A percentile compares a stretch with the other conserved stretches of the same genome.
These are phyloP conservation scores for Bryoglossum gracile DNA, from an alignment of 495 filamentous ascomycete species.

Conservation along the genomic window DNA sequence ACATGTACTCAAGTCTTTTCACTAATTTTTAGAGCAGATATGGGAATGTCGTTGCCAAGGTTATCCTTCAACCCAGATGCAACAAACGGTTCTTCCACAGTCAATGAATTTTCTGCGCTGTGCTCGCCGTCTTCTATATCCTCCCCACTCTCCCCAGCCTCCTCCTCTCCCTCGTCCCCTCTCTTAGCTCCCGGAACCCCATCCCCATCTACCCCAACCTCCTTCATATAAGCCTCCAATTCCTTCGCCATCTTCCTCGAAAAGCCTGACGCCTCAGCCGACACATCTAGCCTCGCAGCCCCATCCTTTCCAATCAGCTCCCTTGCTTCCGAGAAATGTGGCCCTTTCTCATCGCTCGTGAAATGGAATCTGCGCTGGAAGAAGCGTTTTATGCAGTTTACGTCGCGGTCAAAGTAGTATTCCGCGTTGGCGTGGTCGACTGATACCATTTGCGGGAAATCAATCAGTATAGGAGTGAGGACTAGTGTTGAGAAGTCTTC, in stretches of 20 bases:
- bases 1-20: constrained; percentile 20
- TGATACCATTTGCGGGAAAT: constrained; percentile 98
- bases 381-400: constrained; percentile 87
- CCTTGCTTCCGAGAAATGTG: constrained; percentile 75
- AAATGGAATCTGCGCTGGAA: constrained; percentile 88
- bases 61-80: no score
- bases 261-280: constrained; percentile 89
- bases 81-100: no score
- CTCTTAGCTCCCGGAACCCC: constrained; percentile 31
- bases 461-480: constrained; percentile 73
- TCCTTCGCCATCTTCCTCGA: constrained; percentile 94
- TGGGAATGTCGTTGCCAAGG: no score
- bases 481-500: constrained; percentile 26
- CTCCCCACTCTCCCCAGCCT: constrained; percentile 36
- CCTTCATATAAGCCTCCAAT: constrained; percentile 80
- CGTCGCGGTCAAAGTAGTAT: constrained; percentile 93
- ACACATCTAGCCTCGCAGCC: constrained; percentile 68
- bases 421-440: constrained; percentile 87
- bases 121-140: constrained; percentile 26
- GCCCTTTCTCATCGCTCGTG: constrained; percentile 70
- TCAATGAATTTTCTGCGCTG: no score
- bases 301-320: constrained; percentile 60
- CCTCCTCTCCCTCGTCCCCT: constrained; percentile 36
- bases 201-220: constrained; percentile 54
- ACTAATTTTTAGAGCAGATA: constrained; percentile 8